A percentile compares a stretch with the other conserved stretches of the same genome.
Evolutionary conservation across 1,284 basidiomycete genomes (phyloP).

Genomic region (Vanrija sp.): DNA sequence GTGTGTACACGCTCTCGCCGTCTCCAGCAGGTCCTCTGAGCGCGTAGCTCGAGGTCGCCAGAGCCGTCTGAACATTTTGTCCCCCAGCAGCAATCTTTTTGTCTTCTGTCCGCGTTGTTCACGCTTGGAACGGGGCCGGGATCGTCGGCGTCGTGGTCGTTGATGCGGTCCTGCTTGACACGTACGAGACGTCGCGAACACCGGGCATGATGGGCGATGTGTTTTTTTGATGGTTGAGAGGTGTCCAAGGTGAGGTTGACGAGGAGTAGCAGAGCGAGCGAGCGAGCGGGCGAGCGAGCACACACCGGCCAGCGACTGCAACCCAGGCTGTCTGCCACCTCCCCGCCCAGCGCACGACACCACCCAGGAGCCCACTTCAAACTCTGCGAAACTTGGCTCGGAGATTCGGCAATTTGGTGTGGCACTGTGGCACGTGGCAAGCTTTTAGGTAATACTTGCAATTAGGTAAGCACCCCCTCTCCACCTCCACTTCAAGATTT

Average conservation of each 20-base stretch:
- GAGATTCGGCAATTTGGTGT: slow-evolving; percentile 1
- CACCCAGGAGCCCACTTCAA: neutral
- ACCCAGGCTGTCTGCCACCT: no score
- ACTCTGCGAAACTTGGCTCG: neutral
- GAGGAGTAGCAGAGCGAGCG: neutral
- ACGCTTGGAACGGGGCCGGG: neutral
- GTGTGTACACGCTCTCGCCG: neutral
- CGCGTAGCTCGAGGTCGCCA: no score
- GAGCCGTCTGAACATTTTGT: no score
- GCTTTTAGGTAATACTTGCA: no score
- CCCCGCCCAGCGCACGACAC: no score
- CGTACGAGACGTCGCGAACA: slow-evolving; percentile 84
- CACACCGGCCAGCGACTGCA: neutral
- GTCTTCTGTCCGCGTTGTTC: no score
- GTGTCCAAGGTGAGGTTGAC: no score
- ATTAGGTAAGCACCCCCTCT: no score
- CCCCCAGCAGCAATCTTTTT: no score
- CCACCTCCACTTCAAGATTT: slow-evolving; percentile 1
- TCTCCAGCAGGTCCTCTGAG: no score
- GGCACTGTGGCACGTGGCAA: no score
- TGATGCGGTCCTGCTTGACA: slow-evolving; percentile 13
- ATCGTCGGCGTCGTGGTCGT: slow-evolving; percentile 3
- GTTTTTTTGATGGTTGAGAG: slow-evolving; percentile 21
- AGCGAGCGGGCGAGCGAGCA: neutral
- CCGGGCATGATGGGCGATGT: slow-evolving; percentile 67